Percentiles rank a stretch among this genome's conserved stretches.
These are phyloP conservation scores for Penicillium oxalicum DNA, from an alignment of 2,329 filamentous ascomycete species.

Conservation along the genomic window DNA sequence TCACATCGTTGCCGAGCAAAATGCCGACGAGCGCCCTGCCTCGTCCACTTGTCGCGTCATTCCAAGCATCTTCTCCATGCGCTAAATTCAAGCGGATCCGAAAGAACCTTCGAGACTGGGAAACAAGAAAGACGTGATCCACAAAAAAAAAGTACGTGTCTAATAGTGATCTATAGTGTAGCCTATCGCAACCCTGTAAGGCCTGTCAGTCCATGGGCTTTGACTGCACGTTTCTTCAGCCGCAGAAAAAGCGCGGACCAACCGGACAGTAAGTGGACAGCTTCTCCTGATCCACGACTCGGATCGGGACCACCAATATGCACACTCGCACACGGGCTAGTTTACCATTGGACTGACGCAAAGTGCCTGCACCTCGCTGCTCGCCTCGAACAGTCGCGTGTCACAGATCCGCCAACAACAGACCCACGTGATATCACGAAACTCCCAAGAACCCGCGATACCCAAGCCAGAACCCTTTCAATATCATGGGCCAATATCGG, in stretches of 20 bases:
- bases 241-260: slow-evolving; percentile 39
- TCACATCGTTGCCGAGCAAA: not conserved
- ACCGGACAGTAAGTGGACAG: slow-evolving; percentile 30
- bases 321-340: slow-evolving; percentile 6
- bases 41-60: not conserved
- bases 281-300: too few relatives aligned
- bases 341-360: slow-evolving; percentile 1
- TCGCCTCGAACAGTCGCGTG: slow-evolving; percentile 20
- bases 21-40: not conserved
- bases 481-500: slow-evolving; percentile 19
- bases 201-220: slow-evolving; percentile 36
- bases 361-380: slow-evolving; percentile 15
- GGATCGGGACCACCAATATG: not conserved
- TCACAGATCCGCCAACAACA: slow-evolving; percentile 36
- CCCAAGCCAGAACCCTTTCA: slow-evolving; percentile 17
- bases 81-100: not conserved
- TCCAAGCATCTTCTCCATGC: not conserved
- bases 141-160: not conserved
- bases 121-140: not conserved
- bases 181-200: slow-evolving; percentile 36
- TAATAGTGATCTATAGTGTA: slow-evolving; percentile 27
- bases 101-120: not conserved
- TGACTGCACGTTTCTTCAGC: slow-evolving; percentile 38
- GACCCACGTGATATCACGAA: slow-evolving; percentile 17
- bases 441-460: slow-evolving; percentile 12